These are phyloP conservation scores for Grigorovia yakushimaensis DNA, from an alignment of 805 yeast genomes.

Conservation along the genomic window DNA sequence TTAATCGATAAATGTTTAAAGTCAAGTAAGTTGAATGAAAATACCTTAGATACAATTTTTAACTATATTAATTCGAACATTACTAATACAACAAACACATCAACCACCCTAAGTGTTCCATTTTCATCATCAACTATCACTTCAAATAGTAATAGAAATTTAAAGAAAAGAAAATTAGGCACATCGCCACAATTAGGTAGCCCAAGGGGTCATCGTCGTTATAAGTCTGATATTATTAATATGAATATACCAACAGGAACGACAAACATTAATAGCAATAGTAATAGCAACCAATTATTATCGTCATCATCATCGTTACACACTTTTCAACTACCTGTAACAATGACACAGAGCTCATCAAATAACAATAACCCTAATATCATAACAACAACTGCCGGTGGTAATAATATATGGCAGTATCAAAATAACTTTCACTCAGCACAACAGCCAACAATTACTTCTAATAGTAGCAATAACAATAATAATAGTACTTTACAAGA, in stretches of 20 bases:
- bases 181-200: conserved; percentile 5
- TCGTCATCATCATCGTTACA: not conserved
- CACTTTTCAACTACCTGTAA: conserved; percentile 2
- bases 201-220: conserved; percentile 11
- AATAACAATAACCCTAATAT: not conserved
- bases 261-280: conserved; percentile 1
- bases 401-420: not conserved
- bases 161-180: conserved; percentile 5
- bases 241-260: conserved; percentile 1
- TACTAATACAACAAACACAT: conserved; percentile 1
- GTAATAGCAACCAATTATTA: not conserved
- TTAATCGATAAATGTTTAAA: conserved; percentile 15
- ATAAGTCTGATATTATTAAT: conserved; percentile 10
- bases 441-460: not conserved
- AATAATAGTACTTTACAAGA: not conserved
- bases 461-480: not conserved
- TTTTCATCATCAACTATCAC: not conserved
- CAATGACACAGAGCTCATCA: not conserved
- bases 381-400: not conserved
- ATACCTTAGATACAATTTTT: conserved; percentile 10
- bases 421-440: not conserved
- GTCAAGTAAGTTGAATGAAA: conserved; percentile 12
- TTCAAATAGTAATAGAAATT: not conserved
- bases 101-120: not conserved
- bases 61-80: conserved; percentile 2